Conservation (phyloP, 208 protist species). For the Trypanosoma lewisi region DNA sequence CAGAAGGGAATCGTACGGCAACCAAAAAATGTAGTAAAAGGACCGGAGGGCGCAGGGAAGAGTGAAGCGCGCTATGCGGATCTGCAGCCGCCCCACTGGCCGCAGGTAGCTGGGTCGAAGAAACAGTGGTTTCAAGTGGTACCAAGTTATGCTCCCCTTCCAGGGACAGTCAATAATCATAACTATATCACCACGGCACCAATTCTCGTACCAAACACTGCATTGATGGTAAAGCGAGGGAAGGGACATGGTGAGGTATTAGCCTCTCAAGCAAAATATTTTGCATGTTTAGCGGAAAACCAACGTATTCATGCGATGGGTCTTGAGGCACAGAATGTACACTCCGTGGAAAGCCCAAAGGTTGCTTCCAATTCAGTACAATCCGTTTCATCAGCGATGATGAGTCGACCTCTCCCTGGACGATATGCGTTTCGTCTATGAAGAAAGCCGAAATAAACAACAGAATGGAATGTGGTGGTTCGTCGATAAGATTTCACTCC, state of each 20-base stretch:
- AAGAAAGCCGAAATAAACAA: not conserved
- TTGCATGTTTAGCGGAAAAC: constrained; percentile 17
- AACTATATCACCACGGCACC: constrained; percentile 29
- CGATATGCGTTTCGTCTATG: constrained; percentile 14
- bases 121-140: constrained; percentile 74
- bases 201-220: constrained; percentile 41
- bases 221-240: constrained; percentile 26
- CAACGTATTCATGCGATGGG: not conserved
- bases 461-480: no score
- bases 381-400: not conserved
- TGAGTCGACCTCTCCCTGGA: constrained; percentile 13
- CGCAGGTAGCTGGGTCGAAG: constrained; percentile 1
- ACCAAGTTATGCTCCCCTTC: constrained; percentile 71
- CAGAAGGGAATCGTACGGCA: constrained; percentile 22
- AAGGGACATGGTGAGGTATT: constrained; percentile 37
- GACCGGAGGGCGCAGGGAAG: not conserved
- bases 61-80: not conserved
- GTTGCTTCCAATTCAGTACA: not conserved
- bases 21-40: not conserved
- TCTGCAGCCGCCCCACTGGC: constrained; percentile 35
- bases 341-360: not conserved
- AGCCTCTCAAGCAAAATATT: constrained; percentile 52
- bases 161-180: constrained; percentile 54
- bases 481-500: no score
- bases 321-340: not conserved